Percentiles rank a stretch among this genome's conserved stretches.
These are phyloP conservation scores for Neurospora tetraspora DNA, from an alignment of 495 filamentous ascomycete species.

Conservation along the genomic window DNA sequence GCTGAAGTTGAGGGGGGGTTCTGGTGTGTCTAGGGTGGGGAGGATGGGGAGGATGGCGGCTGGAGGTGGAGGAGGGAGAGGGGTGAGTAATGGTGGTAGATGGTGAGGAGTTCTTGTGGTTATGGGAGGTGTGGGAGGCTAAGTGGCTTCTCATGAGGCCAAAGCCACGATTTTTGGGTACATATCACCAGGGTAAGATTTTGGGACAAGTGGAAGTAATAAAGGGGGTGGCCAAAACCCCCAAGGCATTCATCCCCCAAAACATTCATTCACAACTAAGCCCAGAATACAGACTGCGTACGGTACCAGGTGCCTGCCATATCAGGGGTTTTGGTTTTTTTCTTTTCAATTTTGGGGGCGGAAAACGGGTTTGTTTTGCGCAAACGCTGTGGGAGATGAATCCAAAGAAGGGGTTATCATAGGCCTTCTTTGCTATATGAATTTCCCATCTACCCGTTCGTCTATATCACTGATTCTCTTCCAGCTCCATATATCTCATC, in stretches of 20 bases:
- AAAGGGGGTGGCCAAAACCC: background rate
- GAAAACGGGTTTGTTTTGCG: background rate
- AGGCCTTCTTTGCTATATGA: background rate
- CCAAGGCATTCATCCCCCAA: background rate
- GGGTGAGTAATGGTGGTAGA: background rate
- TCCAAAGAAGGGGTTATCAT: background rate
- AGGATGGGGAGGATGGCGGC: background rate
- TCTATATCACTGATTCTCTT: background rate
- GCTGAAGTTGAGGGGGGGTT: background rate
- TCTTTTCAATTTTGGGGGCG: background rate
- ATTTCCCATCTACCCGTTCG: background rate
- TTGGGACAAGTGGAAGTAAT: background rate
- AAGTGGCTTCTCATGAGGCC: background rate
- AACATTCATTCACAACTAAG: background rate
- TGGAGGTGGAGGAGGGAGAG: background rate
- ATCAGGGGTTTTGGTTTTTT: too few species aligned
- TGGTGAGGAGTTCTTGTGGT: background rate
- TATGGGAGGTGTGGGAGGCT: background rate
- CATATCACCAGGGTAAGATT: background rate
- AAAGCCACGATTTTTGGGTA: background rate
- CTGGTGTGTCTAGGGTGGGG: background rate
- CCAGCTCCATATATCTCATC: background rate
- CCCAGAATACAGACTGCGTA: background rate
- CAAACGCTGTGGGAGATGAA: background rate
- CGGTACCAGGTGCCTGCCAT: background rate